Evolutionary conservation across 1,284 basidiomycete genomes (phyloP).

Genomic region (Pseudozyma flocculosa): DNA sequence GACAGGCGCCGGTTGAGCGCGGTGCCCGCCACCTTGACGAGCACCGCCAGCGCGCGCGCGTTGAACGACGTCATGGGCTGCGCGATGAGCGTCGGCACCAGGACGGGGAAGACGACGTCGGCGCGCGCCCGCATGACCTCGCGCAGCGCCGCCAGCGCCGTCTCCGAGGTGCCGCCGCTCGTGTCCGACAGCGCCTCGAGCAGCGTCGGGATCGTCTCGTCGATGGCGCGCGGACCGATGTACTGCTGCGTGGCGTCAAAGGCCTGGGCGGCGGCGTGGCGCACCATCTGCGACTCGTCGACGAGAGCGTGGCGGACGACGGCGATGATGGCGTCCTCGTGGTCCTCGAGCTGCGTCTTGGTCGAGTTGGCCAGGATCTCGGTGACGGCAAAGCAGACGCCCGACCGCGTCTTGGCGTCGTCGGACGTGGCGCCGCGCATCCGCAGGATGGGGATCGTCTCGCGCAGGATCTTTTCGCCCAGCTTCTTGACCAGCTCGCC

Average conservation of each 20-base stretch:
- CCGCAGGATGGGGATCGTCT: constrained; percentile 77
- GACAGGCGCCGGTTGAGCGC: constrained; percentile 68
- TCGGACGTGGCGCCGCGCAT: constrained; percentile 66
- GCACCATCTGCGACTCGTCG: constrained; percentile 82
- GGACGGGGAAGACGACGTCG: constrained; percentile 89
- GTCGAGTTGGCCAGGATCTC: constrained; percentile 88
- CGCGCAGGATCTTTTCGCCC: constrained; percentile 85
- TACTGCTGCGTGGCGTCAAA: constrained; percentile 92
- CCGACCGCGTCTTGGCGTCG: constrained; percentile 76
- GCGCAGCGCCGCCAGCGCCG: constrained; percentile 82
- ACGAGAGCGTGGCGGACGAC: constrained; percentile 76
- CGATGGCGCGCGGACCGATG: constrained; percentile 86
- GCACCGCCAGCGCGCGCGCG: constrained; percentile 81
- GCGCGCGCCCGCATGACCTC: constrained; percentile 67
- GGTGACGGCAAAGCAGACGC: constrained; percentile 81
- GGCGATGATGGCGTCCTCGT: constrained; percentile 85
- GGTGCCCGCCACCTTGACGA: constrained; percentile 88
- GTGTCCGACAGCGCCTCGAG: constrained; percentile 73
- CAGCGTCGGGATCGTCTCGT: constrained; percentile 93
- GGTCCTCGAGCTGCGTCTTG: constrained; percentile 79
- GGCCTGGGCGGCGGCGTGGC: constrained; percentile 85
- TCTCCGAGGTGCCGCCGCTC: constrained; percentile 75
- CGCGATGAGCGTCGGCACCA: constrained; percentile 88
- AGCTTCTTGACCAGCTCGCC: constrained; percentile 89
- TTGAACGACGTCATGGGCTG: constrained; percentile 94